Evolutionary conservation across 2,329 filamentous ascomycete species (phyloP), one percentile per base, ranked within the genome.

Genomic region (Aspergillus sp.): DNA sequence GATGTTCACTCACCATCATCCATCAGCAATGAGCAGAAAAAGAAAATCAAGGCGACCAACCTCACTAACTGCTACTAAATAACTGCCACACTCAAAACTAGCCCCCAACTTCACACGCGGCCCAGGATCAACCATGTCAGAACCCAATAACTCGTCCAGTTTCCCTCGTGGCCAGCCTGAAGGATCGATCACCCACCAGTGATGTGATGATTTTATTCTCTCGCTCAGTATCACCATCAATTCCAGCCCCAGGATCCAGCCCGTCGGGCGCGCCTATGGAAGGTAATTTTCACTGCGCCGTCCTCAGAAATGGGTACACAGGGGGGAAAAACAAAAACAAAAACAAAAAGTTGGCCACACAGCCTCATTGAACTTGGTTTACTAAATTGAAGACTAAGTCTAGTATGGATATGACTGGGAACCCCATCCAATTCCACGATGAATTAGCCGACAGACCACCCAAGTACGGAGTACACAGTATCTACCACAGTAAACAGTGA

Each of bases 61-160:
- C 27, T 11, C 10, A 44, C n/a, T 36, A 36, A 42, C n/a, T 44
- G 3, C 11, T 5, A 10, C 11, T 6, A 11, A 11, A 44, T 11
- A 30, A 30, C 27, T 30, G 27, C 17, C n/a, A 44, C 25, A 8
- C 15, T n/a, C 47, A 50, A 50, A 50, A 50, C 47, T 50, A 50
- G 47, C 47, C 47, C 47, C 47, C 47, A 50, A 50, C 32, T 36
- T 36, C 32, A 17, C 23, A 15, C 47, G 15, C 47, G 47, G 23
- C 47, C 47, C n/a, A 27, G 47, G 47, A 50, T 50, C 47, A 50
- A 50, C 25, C 47, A 50, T 50, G 47, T 50, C 47, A 50, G 47
- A 50, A 50, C 47, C 47, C 47, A 50, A 50, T 50, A 50, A 30
- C 41, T 21, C 41, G 15, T 49, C 23, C 44, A 17, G 15, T 42